A percentile compares a stretch with the other conserved stretches of the same genome.
Conservation (phyloP, 2,329 filamentous ascomycete species). For the Neopestalotiopsis clavispora region DNA sequence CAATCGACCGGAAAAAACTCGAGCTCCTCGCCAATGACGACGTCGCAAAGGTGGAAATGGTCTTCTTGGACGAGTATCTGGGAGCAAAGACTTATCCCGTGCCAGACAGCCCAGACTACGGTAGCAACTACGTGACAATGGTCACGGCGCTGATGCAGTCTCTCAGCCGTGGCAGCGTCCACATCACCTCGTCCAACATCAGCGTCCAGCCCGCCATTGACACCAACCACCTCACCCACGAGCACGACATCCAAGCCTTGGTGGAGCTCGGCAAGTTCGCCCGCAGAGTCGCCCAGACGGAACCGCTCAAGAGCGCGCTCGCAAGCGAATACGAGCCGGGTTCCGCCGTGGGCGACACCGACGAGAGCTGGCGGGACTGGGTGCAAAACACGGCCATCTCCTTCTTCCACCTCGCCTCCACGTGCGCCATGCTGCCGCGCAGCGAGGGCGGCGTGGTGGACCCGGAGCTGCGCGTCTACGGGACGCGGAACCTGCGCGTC, state of each 20-base stretch:
- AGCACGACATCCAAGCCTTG: conserved; percentile 24
- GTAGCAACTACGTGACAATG: conserved; percentile 34
- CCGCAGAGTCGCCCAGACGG: conserved; percentile 4
- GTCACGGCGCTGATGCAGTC: conserved; percentile 36
- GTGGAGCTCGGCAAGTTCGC: conserved; percentile 34
- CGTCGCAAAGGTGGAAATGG: conserved; percentile 47
- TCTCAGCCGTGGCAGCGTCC: conserved; percentile 42
- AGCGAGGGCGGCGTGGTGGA: conserved; percentile 46
- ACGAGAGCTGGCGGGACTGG: conserved; percentile 17
- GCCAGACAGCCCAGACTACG: conserved; percentile 29
- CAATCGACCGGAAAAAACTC: conserved; percentile 44
- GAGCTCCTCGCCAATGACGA: conserved; percentile 40
- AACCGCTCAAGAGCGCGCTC: conserved; percentile 6
- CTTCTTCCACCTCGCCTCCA: conserved; percentile 42
- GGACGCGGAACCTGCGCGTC: conserved; percentile 46
- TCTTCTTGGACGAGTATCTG: conserved; percentile 51
- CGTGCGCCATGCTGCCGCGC: conserved; percentile 45
- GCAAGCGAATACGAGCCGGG: conserved; percentile 16
- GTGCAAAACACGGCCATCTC: conserved; percentile 6
- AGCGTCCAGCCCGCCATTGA: conserved; percentile 41
- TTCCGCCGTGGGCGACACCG: background rate
- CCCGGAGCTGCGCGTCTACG: conserved; percentile 44
- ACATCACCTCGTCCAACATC: conserved; percentile 44
- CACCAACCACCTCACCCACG: conserved; percentile 42
- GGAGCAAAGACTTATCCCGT: conserved; percentile 42